Percentiles rank a stretch among this genome's conserved stretches.
Conservation (phyloP, 495 filamentous ascomycete genomes). For the Podospora sp. region DNA sequence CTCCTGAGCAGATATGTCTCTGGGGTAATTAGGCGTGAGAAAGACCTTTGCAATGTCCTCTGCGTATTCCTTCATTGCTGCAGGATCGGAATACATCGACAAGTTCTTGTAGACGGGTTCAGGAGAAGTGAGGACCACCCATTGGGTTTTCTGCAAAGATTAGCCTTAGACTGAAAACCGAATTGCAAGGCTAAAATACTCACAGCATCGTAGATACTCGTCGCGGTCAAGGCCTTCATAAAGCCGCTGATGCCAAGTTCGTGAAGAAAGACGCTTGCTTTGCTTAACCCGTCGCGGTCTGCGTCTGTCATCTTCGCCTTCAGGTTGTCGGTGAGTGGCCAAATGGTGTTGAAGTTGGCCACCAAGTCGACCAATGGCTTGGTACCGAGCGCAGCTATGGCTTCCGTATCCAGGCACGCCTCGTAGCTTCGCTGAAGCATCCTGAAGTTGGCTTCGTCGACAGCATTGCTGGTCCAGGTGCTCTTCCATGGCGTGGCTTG, state of each 20-base stretch:
- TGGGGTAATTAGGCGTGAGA: background rate
- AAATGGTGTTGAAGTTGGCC: background rate
- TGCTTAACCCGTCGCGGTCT: background rate
- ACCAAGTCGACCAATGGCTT: background rate
- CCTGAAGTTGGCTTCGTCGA: conserved; percentile 64
- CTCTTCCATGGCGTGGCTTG: conserved; percentile 4
- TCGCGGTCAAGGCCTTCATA: background rate
- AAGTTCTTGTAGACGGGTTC: background rate
- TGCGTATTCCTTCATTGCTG: background rate
- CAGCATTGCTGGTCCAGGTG: background rate
- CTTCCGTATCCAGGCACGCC: background rate
- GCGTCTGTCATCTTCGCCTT: background rate
- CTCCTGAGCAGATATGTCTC: background rate
- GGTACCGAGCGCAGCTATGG: background rate
- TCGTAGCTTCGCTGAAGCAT: conserved; percentile 56
- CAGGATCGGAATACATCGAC: background rate
- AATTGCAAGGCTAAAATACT: background rate
- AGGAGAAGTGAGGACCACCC: background rate
- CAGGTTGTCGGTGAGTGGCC: background rate
- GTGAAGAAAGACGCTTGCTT: background rate
- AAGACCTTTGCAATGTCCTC: background rate
- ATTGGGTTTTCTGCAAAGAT: background rate
- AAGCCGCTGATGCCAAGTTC: background rate
- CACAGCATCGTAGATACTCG: background rate
- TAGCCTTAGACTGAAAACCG: too few relatives aligned